Evolutionary conservation across 306 rosid genomes (phyloP), one percentile per base, ranked within the genome.

Genomic region (Oxytropis ochrocephala): DNA sequence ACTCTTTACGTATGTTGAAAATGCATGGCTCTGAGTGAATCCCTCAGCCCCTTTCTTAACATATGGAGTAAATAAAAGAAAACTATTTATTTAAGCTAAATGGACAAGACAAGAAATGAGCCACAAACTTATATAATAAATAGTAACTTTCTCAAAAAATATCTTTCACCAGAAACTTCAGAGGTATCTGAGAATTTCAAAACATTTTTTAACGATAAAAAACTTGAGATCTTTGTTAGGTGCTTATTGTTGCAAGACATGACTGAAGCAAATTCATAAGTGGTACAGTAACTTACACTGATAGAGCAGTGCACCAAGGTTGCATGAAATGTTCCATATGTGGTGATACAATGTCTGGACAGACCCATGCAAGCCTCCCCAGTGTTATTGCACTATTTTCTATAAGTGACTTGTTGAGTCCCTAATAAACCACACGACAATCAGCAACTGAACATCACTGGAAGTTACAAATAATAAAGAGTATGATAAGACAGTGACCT

Each of bases 301-400:
- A 86, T 85, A 95, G 84, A 65, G 99, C 97, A 75, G 69, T 80
- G 96, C 99, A 95, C 99, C 99, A 95, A 33, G 90, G 60, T 71
- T 91, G 89, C 96, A 95, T 91, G 81, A 95, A 95, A 86, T 91
- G 97, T 80, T 95, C 97, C 97, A 91, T 95, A 82, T 91, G 96
- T 6, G 97, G 97, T 18, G 97, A 83, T 67, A 91, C 97, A 81
- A 85, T 84, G 76, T 91, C 96, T 14, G 99, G 99, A 75, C 96
- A 95, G 73, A 86, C 99, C 97, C 97, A 95, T 14, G 93, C 97
- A 82, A 95, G 84, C 85, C 99, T 91, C 79, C 99, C 99, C 71
- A 95, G 86, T 49, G 99, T 95, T 72, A 95, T 95, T 57, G 99
- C 99, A 83, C 96, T 87, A 67, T 95, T 95, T 77, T 95, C 97